phyloP scores from a whole-genome alignment of 23 red algal genomes.

The Agarophyton chilense region DNA sequence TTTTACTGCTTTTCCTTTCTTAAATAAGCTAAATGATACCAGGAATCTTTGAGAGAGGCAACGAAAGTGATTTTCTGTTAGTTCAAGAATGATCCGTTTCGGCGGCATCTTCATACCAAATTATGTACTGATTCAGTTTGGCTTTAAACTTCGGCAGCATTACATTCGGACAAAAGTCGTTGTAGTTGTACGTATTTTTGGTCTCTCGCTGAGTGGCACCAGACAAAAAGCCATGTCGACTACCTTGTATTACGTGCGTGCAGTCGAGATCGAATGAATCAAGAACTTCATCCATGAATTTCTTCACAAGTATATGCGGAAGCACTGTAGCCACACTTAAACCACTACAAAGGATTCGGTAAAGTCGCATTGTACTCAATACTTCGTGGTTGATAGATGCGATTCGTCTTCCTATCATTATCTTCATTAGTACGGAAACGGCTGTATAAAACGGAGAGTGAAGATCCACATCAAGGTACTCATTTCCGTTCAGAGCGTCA shows the following conservation, averaged over 20 bases:
- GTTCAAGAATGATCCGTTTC: too few species aligned
- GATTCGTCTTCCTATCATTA: not conserved
- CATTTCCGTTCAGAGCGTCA: not conserved
- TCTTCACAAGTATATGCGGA: slow-evolving; percentile 2
- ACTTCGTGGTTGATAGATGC: not conserved
- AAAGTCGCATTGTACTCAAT: slow-evolving; percentile 20
- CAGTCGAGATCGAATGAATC: not conserved
- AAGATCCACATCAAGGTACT: not conserved
- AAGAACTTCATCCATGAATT: not conserved
- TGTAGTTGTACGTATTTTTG: not conserved
- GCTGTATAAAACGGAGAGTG: slow-evolving; percentile 24
- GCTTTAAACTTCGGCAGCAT: slow-evolving; percentile 21
- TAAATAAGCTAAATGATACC: too few species aligned
- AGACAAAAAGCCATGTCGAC: not conserved
- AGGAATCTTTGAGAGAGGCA: too few species aligned
- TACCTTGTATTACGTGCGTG: not conserved
- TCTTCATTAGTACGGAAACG: not conserved
- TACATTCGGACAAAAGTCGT: not conserved
- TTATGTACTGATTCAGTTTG: not conserved
- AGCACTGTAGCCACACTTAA: not conserved
- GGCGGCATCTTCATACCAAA: not conserved
- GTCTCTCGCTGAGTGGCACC: not conserved
- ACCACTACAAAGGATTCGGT: slow-evolving; percentile 18
- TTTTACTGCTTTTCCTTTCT: too few species aligned
- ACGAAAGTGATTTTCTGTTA: too few species aligned